A percentile compares a stretch with the other conserved stretches of the same genome.
Evolutionary conservation across 257 asterid genomes (phyloP).

Genomic region (Solanum peruvianum): DNA sequence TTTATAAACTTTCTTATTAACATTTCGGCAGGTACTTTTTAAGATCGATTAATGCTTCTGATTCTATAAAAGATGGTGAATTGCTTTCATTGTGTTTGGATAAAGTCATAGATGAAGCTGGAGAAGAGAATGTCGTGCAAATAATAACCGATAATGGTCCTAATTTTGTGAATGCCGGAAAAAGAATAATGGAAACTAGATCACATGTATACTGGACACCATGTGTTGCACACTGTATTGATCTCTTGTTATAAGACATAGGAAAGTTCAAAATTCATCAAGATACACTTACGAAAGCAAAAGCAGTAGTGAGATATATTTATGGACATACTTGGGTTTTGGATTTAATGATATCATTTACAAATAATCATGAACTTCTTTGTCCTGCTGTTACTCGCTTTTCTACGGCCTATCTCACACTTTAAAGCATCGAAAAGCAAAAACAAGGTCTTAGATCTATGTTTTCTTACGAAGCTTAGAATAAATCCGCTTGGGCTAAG

Average conservation of each 20-base stretch:
- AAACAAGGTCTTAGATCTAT: background rate
- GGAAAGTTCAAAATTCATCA: background rate
- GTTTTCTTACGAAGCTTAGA: background rate
- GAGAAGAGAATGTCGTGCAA: background rate
- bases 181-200: background rate
- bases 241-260: background rate
- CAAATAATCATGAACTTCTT: background rate
- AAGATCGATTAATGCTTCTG: background rate
- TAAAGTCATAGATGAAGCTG: background rate
- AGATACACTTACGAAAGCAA: background rate
- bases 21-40: background rate
- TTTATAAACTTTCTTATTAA: too few species aligned
- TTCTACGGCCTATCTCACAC: background rate
- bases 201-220: background rate
- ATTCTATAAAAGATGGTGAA: background rate
- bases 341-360: background rate
- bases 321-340: background rate
- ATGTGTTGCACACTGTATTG: background rate
- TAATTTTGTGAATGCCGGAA: background rate
- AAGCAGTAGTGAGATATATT: background rate
- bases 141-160: background rate
- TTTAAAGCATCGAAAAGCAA: background rate
- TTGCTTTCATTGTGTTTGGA: background rate
- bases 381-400: background rate
- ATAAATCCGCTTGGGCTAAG: background rate